Percentiles rank a stretch among this genome's conserved stretches.
These are phyloP conservation scores for Solanum hybrid DNA, from an alignment of 305 asterid species.

Conservation along the genomic window DNA sequence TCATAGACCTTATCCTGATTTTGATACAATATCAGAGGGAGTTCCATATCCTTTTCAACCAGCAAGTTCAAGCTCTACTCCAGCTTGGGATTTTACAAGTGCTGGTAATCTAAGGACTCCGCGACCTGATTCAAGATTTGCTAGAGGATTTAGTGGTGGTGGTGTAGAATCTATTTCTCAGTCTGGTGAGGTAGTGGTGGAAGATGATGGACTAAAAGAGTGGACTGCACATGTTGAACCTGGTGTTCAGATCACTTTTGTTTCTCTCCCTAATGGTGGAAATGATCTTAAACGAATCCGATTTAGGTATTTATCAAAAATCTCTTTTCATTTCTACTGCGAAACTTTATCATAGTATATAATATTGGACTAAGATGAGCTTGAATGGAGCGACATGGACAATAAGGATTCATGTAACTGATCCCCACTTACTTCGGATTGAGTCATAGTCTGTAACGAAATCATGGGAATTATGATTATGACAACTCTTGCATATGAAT, in stretches of 20 bases:
- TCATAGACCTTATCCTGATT: conserved; percentile 55
- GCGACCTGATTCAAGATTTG: conserved; percentile 38
- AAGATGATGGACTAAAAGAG: conserved; percentile 67
- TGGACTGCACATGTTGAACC: conserved; percentile 99
- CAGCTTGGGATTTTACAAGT: conserved; percentile 78
- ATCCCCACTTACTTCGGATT: background rate
- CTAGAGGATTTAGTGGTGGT: conserved; percentile 32
- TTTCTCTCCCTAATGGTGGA: conserved; percentile 81
- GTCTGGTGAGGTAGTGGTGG: conserved; percentile 41
- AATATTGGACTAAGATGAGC: background rate
- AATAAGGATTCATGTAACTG: background rate
- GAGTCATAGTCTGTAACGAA: background rate
- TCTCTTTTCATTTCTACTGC: background rate
- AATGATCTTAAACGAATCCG: conserved; percentile 95
- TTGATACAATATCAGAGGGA: conserved; percentile 59
- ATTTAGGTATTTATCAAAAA: conserved; percentile 48
- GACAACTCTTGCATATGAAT: background rate
- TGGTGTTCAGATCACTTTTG: conserved; percentile 90
- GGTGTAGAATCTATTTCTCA: conserved; percentile 36
- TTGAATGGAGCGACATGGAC: background rate
- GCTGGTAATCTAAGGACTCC: conserved; percentile 25
- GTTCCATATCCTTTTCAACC: conserved; percentile 52
- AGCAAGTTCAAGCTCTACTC: conserved; percentile 76
- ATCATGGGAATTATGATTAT: background rate
- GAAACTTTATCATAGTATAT: background rate